Evolutionary conservation across 2,329 filamentous ascomycete species (phyloP), one percentile per base, ranked within the genome.

Genomic region (Didymella keratinophila): DNA sequence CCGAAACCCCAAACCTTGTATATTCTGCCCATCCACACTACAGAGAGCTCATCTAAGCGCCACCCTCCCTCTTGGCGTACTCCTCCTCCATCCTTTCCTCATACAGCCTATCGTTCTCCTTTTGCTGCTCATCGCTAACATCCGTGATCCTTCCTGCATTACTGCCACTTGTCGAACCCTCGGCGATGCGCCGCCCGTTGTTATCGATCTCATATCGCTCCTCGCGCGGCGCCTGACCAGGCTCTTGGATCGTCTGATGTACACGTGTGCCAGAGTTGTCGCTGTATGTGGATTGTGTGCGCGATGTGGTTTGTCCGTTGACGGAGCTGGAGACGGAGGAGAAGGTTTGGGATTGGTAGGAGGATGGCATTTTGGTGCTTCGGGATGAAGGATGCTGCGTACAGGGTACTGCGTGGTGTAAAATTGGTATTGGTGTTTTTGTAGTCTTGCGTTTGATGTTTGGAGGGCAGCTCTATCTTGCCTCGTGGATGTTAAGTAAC

Each of bases 81-180:
- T 78, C 76, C 59, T 77, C 76, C 65, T 78, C 76, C 45, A 78
- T 78, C 7, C 73, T 63, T 65, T 77, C 76, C 60, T 77, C 74
- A 43, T 78, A 78, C 47, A 74, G 37, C 47, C 66, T 63, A 53
- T 78, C 76, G 1, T 73, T 73, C 50, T 75, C 71, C 21, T 68
- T 65, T 60, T 78, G 73, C 20, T 67, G 66, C 53, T 72, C 62
- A 21, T 73, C 70, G 1, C 69, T 75, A 32, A 75, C 73, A 60
- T 76, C 73, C 48, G 71, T 60, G n/a, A 76, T 73, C 28, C 71
- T 59, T 7, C 59, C 56, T 39, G 23, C 39, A 25, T 47, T 48
- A 28, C 52, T 45, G 7, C 32, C 51, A 3, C 56, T 49, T n/a
- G n/a, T n/a, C 6, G 44, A 49, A 0, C 57, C 61, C 4, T 65